These are phyloP conservation scores for Alternaria gansuensis DNA, from an alignment of 2,329 filamentous ascomycete genomes.

Conservation along the genomic window DNA sequence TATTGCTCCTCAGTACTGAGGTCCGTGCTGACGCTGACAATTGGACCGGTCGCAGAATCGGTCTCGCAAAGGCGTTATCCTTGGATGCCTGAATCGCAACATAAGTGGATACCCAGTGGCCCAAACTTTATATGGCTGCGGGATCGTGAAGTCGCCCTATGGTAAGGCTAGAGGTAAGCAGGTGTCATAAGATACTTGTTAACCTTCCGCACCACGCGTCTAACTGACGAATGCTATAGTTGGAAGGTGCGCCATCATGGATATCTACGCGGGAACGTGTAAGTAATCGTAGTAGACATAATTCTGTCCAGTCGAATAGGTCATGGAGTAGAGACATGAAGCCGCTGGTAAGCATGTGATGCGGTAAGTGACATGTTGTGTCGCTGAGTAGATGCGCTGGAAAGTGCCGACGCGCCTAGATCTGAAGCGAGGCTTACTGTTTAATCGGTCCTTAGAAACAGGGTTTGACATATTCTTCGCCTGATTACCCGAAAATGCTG, in stretches of 20 bases:
- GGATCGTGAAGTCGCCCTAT: background rate
- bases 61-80: slow-evolving; percentile 6
- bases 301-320: background rate
- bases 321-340: background rate
- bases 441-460: background rate
- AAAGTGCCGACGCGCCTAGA: slow-evolving; percentile 13
- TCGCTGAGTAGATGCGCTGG: slow-evolving; percentile 4
- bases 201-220: slow-evolving; percentile 1
- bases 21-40: slow-evolving; percentile 7
- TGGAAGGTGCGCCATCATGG: background rate
- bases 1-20: background rate
- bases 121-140: slow-evolving; percentile 1
- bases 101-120: slow-evolving; percentile 16
- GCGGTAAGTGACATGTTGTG: background rate
- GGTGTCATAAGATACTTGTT: slow-evolving; percentile 1
- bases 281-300: background rate
- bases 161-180: background rate
- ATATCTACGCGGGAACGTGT: background rate
- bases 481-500: slow-evolving; percentile 5
- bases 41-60: background rate
- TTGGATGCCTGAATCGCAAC: slow-evolving; percentile 11
- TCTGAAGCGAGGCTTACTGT: slow-evolving; percentile 9
- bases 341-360: slow-evolving; percentile 2
- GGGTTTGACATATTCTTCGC: slow-evolving; percentile 2
- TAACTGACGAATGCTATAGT: background rate